phyloP scores from a whole-genome alignment of 108 stramenopile species.

The Craspedostauros australis region DNA sequence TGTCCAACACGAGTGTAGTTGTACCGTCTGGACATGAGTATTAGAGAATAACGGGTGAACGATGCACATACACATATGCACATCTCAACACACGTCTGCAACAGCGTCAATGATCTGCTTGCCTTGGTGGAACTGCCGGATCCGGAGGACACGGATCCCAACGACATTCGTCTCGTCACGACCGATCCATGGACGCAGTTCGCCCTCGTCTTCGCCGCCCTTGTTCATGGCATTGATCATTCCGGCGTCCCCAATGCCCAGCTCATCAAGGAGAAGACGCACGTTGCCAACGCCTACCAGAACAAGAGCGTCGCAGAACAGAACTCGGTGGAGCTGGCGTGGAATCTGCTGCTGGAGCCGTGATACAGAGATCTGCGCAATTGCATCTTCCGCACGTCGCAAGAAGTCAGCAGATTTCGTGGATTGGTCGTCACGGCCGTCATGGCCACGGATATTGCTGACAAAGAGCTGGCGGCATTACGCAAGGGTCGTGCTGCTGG shows the following conservation, averaged over 20 bases:
- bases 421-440: conserved; percentile 25
- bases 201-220: conserved; percentile 21
- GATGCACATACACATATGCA: too few species aligned
- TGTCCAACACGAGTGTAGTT: conserved; percentile 33
- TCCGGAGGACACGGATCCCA: too few species aligned
- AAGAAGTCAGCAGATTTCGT: conserved; percentile 19
- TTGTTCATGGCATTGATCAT: conserved; percentile 34
- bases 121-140: too few species aligned
- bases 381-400: conserved; percentile 11
- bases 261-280: conserved; percentile 33
- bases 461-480: conserved; percentile 25
- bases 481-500: conserved; percentile 26
- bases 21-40: too few species aligned
- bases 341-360: conserved; percentile 38
- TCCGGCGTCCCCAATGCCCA: conserved; percentile 44
- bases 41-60: too few species aligned
- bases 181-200: conserved; percentile 26
- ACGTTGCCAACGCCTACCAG: conserved; percentile 28
- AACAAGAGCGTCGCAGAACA: conserved; percentile 47
- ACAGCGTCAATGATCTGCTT: too few species aligned
- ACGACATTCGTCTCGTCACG: conserved; percentile 13
- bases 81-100: too few species aligned
- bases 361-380: conserved; percentile 24
- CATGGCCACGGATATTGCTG: conserved; percentile 42
- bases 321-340: conserved; percentile 20